Conservation (phyloP, 2,329 filamentous ascomycete genomes). For the Diaporthe destruens region DNA sequence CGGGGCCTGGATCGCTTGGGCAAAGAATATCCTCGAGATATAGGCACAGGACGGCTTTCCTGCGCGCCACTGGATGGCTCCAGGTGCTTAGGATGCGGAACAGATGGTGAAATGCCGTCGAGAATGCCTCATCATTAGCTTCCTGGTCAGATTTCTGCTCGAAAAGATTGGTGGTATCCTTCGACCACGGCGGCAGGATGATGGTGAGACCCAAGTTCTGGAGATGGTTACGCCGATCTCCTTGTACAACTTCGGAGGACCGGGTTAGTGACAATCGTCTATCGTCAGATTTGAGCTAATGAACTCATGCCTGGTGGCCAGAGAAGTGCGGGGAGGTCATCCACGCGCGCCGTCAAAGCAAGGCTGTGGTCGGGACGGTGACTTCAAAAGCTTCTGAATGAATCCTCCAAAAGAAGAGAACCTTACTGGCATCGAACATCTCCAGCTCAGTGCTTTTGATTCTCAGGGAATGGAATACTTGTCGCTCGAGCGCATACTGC, state of each 20-base stretch:
- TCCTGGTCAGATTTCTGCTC: neutral
- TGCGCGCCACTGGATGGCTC: neutral
- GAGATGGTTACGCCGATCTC: neutral
- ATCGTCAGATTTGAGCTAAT: neutral
- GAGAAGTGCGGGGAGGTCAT: neutral
- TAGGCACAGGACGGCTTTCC: neutral
- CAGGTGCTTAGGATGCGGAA: neutral
- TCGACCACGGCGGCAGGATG: neutral
- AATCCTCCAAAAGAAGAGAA: neutral
- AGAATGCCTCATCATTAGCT: neutral
- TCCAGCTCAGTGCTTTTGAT: neutral
- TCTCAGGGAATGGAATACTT: neutral
- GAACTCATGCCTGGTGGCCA: neutral
- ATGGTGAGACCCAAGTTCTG: neutral
- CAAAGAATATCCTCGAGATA: neutral
- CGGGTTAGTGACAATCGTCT: neutral
- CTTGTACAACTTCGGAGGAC: neutral
- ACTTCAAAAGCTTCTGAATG: neutral
- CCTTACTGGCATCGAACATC: neutral
- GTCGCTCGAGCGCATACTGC: neutral
- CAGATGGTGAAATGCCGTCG: neutral
- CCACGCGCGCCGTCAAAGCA: neutral
- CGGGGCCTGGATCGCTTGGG: neutral
- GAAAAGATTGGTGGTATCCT: neutral
- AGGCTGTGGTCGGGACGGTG: neutral